A percentile compares a stretch with the other conserved stretches of the same genome.
These are phyloP conservation scores for Sugiyamaella sp. DNA, from an alignment of 1,139 yeast genomes.

Conservation along the genomic window DNA sequence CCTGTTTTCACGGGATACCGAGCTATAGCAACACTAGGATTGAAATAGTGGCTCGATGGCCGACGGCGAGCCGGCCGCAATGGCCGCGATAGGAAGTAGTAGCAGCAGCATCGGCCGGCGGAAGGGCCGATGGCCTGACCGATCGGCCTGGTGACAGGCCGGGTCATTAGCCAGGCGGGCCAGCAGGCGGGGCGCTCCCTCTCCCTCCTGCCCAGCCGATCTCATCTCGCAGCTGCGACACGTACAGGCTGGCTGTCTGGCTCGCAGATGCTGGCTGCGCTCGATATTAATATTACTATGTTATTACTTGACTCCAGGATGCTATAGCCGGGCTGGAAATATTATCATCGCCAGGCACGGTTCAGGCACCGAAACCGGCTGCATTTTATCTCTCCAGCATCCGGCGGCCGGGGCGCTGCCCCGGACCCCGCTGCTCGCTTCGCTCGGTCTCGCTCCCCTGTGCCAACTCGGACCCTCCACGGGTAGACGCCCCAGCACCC, in stretches of 20 bases:
- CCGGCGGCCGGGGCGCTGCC: conserved; percentile 2
- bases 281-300: neutral
- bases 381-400: neutral
- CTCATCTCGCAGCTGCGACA: neutral
- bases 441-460: too few relatives aligned
- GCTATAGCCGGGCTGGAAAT: neutral
- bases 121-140: neutral
- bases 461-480: too few relatives aligned
- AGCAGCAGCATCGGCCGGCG: neutral
- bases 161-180: too few relatives aligned
- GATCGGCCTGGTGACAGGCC: neutral
- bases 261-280: neutral
- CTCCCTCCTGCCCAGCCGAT: neutral
- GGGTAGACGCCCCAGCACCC: neutral
- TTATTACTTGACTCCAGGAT: neutral
- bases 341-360: neutral
- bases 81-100: neutral
- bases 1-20: neutral
- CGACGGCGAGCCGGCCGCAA: neutral
- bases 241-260: neutral
- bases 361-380: neutral
- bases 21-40: neutral
- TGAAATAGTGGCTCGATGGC: neutral
- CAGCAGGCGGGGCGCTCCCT: too few relatives aligned
- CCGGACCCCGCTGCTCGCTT: conserved; percentile 1